phyloP scores from a whole-genome alignment of 805 yeast species.

The Lipomyces chichibuensis region DNA sequence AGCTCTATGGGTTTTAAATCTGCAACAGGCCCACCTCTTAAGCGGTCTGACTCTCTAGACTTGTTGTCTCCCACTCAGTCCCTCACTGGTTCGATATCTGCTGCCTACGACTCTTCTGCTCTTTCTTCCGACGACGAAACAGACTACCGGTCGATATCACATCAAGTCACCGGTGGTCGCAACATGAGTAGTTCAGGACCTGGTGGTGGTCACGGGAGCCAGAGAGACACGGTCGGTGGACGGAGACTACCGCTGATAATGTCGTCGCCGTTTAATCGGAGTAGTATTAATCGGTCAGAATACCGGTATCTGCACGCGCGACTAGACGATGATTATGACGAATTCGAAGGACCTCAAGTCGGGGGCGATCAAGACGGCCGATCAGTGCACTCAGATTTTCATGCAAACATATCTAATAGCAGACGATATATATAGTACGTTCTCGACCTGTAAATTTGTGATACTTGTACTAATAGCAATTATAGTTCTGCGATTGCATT shows the following conservation, averaged over 20 bases:
- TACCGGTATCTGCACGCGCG: conserved; percentile 32
- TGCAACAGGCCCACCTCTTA: conserved; percentile 7
- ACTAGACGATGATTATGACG: conserved; percentile 18
- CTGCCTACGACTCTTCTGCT: conserved; percentile 23
- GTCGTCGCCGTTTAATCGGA: conserved; percentile 23
- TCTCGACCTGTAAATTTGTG: background rate
- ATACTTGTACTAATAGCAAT: background rate
- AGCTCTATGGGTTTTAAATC: background rate
- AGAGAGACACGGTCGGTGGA: conserved; percentile 10
- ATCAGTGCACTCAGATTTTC: conserved; percentile 16
- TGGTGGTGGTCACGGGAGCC: background rate
- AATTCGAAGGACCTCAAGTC: background rate
- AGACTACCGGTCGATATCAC: conserved; percentile 9
- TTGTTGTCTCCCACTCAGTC: conserved; percentile 35
- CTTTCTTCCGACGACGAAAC: conserved; percentile 28
- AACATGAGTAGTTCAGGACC: conserved; percentile 6
- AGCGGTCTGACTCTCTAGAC: conserved; percentile 33
- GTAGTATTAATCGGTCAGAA: conserved; percentile 31
- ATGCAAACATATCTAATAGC: conserved; percentile 14
- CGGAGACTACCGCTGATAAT: conserved; percentile 19
- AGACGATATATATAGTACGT: conserved; percentile 35
- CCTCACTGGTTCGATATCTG: conserved; percentile 23
- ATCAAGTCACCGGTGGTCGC: conserved; percentile 4
- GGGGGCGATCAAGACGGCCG: conserved; percentile 11
- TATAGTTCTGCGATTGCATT: conserved; percentile 51